phyloP scores from a whole-genome alignment of 495 filamentous ascomycete species.

The Tuber melanosporum region DNA sequence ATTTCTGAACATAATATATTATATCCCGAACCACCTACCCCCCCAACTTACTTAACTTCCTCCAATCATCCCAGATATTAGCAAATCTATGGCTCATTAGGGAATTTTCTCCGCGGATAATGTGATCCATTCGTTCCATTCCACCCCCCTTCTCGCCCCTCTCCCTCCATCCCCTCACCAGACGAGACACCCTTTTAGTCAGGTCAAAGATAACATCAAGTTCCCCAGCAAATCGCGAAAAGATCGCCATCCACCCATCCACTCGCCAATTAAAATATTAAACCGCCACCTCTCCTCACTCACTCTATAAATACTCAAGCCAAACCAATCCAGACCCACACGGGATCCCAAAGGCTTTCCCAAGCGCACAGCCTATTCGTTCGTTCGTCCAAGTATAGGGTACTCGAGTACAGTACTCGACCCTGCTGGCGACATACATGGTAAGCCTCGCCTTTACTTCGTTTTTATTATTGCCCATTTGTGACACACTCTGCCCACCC shows the following conservation, averaged over 20 bases:
- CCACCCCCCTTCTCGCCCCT: not conserved
- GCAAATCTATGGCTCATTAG: not conserved
- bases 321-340: not conserved
- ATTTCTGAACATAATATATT: not conserved
- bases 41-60: not conserved
- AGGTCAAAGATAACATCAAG: not conserved
- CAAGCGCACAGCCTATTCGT: not conserved
- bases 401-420: not conserved
- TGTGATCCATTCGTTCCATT: not conserved
- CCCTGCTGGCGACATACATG: not conserved
- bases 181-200: not conserved
- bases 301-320: not conserved
- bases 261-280: not conserved
- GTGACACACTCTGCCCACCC: not conserved
- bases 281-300: not conserved
- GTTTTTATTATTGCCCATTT: not conserved
- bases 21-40: not conserved
- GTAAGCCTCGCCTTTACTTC: not conserved
- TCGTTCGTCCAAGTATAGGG: not conserved
- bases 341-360: not conserved
- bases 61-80: not conserved
- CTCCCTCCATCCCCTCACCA: not conserved
- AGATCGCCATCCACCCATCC: not conserved
- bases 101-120: not conserved
- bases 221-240: not conserved